Base-by-base conservation (phyloP, 306 rosid species). In the Arachis hypogaea region DNA sequence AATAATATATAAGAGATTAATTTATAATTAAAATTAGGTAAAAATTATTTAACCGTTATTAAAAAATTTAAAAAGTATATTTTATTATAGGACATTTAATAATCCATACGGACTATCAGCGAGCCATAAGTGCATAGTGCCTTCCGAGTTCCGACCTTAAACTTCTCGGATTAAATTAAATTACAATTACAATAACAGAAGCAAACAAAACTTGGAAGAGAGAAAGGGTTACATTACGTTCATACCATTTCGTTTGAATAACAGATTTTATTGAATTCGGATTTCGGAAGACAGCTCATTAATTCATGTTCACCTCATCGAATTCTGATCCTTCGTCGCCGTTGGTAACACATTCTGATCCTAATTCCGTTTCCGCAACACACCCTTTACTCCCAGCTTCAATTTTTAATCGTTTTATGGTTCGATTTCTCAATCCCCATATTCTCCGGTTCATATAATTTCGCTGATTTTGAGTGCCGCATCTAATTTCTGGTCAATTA, bases 321-420 rank as follows among this genome's bases (percentile, higher is more conserved):
- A 14, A 18, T 73, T 63, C 50, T 67, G 22, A 63, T 63, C 69
- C 3, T 73, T 40, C 70, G 49, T 40, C 71, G 33, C 49, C 40
- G 55, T 12, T 55, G 56, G 58, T 56, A 28, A 41, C 52, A 50
- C 12, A 14, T 22, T 22, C 55, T 40, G 52, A 52, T 10, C 0
- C 58, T 5, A 18, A 52, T 52, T 52, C 58, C 57, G 2, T 51
- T 51, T 22, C 57, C 57, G 5, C 5, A 9, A 5, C 28, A 58
- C 65, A 70, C 66, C 78, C 55, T 4, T 50, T n/a, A 57, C 61
- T 28, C 7, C 9, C 9, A 69, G 51, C 63, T 70, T 54, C 71
- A 33, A 44, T 69, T 63, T 58, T 60, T n/a, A 7, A 22, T 36
- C 10, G 9, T 62, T 28, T 44, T 61, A 45, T 61, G 61, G 51